Evolutionary conservation across 208 protist genomes (phyloP).

Genomic region (Kentomonas sorsogonicus): DNA sequence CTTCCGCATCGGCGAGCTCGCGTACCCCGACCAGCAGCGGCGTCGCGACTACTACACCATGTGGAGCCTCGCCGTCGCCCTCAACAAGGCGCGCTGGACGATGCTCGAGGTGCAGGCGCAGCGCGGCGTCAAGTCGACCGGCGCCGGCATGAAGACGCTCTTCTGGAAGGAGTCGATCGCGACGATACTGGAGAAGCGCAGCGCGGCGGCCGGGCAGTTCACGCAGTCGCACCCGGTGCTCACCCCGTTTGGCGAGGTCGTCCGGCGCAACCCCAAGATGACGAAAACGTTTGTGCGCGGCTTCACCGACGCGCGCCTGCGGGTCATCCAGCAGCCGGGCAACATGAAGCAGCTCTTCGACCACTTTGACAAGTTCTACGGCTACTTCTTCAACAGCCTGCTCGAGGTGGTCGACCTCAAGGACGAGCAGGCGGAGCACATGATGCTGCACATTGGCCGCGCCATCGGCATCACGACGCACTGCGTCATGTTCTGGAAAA

Average conservation of each 20-base stretch:
- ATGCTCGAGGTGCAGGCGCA: slow-evolving; percentile 87
- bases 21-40: slow-evolving; percentile 43
- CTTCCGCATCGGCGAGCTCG: slow-evolving; percentile 74
- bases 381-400: slow-evolving; percentile 87
- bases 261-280: slow-evolving; percentile 67
- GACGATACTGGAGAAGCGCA: slow-evolving; percentile 59
- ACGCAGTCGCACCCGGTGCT: slow-evolving; percentile 85
- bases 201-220: slow-evolving; percentile 72
- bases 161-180: slow-evolving; percentile 83
- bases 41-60: slow-evolving; percentile 85
- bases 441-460: slow-evolving; percentile 82
- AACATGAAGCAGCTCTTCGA: slow-evolving; percentile 88
- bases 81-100: slow-evolving; percentile 87
- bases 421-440: slow-evolving; percentile 77
- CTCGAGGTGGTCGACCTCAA: slow-evolving; percentile 73
- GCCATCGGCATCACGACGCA: slow-evolving; percentile 79
- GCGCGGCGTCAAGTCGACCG: slow-evolving; percentile 80
- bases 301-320: slow-evolving; percentile 80
- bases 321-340: slow-evolving; percentile 78
- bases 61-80: slow-evolving; percentile 77
- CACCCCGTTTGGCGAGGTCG: slow-evolving; percentile 62
- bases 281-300: slow-evolving; percentile 86
- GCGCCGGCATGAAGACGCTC: slow-evolving; percentile 86
- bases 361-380: slow-evolving; percentile 89
- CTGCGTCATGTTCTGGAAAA: slow-evolving; percentile 90